These are phyloP conservation scores for Pythium brachiatum DNA, from an alignment of 352 stramenopile genomes.

Conservation along the genomic window DNA sequence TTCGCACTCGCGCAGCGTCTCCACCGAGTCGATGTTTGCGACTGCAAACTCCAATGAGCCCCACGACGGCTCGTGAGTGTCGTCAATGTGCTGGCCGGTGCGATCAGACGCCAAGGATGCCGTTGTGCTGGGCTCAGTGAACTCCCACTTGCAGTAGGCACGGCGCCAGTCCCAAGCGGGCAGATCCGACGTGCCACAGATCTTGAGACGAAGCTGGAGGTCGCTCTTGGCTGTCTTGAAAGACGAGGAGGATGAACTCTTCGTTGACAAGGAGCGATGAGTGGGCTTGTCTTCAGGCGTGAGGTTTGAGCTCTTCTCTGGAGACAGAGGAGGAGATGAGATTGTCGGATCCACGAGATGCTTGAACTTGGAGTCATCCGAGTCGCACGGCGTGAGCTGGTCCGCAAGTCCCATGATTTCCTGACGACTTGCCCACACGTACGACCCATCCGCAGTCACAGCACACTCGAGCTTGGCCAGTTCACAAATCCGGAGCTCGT, in stretches of 20 bases:
- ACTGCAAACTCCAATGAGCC: constrained; percentile 7
- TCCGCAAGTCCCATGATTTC: constrained; percentile 19
- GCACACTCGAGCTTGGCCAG: constrained; percentile 18
- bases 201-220: neutral
- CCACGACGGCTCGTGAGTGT: constrained; percentile 4
- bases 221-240: neutral
- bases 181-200: neutral
- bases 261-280: neutral
- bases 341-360: neutral
- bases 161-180: neutral
- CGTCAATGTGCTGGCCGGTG: neutral
- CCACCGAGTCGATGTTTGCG: constrained; percentile 1
- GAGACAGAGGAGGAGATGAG: neutral
- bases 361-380: neutral
- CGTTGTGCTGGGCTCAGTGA: neutral
- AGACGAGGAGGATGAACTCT: neutral
- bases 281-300: neutral
- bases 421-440: constrained; percentile 16
- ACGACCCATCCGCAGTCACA: constrained; percentile 14
- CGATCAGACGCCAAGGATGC: neutral
- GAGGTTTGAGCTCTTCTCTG: neutral
- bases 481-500: constrained; percentile 16
- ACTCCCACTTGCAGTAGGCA: neutral
- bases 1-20: constrained; percentile 12
- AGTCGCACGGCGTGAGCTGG: constrained; percentile 8